phyloP scores from a whole-genome alignment of 192 early-diverging fungal genomes.

The Gamsiella multidivaricata region DNA sequence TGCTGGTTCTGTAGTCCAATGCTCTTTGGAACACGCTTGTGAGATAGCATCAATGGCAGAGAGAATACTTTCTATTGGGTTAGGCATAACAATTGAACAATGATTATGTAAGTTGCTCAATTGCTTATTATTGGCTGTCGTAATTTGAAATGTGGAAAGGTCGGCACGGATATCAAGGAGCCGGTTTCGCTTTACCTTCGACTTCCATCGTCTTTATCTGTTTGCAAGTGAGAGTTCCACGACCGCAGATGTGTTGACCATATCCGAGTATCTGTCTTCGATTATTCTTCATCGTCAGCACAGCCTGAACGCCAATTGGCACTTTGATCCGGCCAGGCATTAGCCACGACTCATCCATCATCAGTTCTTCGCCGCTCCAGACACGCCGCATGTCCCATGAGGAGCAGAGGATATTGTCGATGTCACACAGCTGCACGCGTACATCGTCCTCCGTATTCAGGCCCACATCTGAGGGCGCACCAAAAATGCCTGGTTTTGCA shows the following conservation, averaged over 20 bases:
- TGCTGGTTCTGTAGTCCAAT: constrained; percentile 20
- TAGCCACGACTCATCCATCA: constrained; percentile 35
- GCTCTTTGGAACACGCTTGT: not conserved
- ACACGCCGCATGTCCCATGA: constrained; percentile 9
- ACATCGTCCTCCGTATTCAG: not conserved
- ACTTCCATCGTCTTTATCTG: constrained; percentile 29
- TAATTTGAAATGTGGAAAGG: too few relatives aligned
- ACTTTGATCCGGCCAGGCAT: constrained; percentile 31
- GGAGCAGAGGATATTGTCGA: constrained; percentile 27
- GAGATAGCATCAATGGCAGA: constrained; percentile 20
- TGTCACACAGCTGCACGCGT: constrained; percentile 23
- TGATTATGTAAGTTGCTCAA: too few relatives aligned
- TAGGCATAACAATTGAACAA: too few relatives aligned
- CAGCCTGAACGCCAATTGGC: constrained; percentile 35
- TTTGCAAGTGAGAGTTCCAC: constrained; percentile 13
- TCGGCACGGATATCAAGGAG: too few relatives aligned
- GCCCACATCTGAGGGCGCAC: constrained; percentile 25
- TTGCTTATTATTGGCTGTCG: too few relatives aligned
- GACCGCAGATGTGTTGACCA: constrained; percentile 28
- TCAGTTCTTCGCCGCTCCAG: constrained; percentile 34
- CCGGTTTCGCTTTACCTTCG: constrained; percentile 32
- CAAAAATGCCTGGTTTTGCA: constrained; percentile 28
- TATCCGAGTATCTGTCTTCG: constrained; percentile 8
- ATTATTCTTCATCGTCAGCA: constrained; percentile 14
- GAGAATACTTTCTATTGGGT: constrained; percentile 18